Base-by-base conservation (phyloP, 202 grass and related monocot genomes). In the Zoysia matrella region DNA sequence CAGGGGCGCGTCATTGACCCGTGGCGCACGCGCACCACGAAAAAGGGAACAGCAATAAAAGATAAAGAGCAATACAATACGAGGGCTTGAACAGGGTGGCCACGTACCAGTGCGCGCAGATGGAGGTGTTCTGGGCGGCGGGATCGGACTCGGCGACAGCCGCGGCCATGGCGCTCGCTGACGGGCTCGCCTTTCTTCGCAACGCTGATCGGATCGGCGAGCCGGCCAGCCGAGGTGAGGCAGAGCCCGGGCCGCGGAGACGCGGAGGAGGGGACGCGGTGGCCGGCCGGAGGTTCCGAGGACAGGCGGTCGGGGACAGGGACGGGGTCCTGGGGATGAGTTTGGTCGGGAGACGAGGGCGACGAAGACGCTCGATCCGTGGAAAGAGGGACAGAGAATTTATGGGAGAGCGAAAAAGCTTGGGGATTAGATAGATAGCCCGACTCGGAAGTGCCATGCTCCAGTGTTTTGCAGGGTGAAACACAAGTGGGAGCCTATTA, bases 71-170 rank as follows among this genome's bases (percentile, higher is more conserved):
- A n/a, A 14, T 1, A 0, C 8, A 36, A 69, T 15, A 13, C 15
- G 15, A 15, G 7, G 42, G 3, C 4, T 4, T 10, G 3, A 36
- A 58, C 67, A 9, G 13, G 60, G 55, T 13, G 36, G 47, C 55
- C 49, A 85, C 85, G 8, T 12, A 89, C 89, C 92, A 94, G 92
- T 94, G 92, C 56, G 84, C 13, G 77, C 92, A 94, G 77, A 81
- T 82, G 60, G 92, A 89, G 63, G 81, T 75, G 30, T 82, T 78
- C 51, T 47, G 6, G 36, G 73, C n/a, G 52, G 73, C 53, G 52
- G 68, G 47, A 82, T 79, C 69, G 69, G 69, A 74, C 18, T 76
- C 83, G 74, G 83, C 53, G 55, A 39, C 57, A 44, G 66, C 66
- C 5, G 76, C 78, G 16, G 88, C 79, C 88, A 90, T 86, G 79